These are phyloP conservation scores for Yarrowia deformans DNA, from an alignment of 805 yeast genomes.

Conservation along the genomic window DNA sequence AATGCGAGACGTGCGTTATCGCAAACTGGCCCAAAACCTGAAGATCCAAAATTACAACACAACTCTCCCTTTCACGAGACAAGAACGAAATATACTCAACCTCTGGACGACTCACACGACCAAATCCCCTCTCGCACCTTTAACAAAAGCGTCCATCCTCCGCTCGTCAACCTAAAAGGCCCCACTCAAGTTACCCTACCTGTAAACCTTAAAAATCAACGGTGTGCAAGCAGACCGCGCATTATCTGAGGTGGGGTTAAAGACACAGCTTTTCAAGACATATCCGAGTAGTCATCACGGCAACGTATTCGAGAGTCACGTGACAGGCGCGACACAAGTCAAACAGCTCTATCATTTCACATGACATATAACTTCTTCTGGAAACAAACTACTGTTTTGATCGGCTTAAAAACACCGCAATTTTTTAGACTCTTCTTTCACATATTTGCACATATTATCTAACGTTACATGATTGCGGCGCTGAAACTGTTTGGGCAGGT, in stretches of 20 bases:
- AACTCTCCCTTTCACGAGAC: background rate
- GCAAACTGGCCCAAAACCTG: background rate
- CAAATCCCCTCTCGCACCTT: background rate
- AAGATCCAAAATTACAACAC: background rate
- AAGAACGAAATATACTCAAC: background rate
- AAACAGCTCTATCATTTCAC: background rate
- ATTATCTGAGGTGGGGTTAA: slow-evolving; percentile 29
- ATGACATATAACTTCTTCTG: background rate
- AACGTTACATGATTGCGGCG: slow-evolving; percentile 18
- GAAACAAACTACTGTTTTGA: background rate
- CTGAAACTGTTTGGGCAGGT: background rate
- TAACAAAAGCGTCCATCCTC: background rate
- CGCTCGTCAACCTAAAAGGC: slow-evolving; percentile 14
- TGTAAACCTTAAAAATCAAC: background rate
- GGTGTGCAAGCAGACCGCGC: background rate
- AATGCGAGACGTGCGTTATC: slow-evolving; percentile 14
- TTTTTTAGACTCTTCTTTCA: slow-evolving; percentile 12
- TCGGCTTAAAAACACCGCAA: slow-evolving; percentile 22
- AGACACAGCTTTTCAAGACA: slow-evolving; percentile 20
- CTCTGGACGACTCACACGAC: background rate
- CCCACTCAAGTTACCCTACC: slow-evolving; percentile 33
- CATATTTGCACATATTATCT: slow-evolving; percentile 19
- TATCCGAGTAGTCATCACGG: no score
- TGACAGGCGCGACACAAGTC: background rate
- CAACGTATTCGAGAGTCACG: background rate